A percentile compares a stretch with the other conserved stretches of the same genome.
phyloP scores from a whole-genome alignment of 164 flowering plant genomes.

The Sextonia rubra region DNA sequence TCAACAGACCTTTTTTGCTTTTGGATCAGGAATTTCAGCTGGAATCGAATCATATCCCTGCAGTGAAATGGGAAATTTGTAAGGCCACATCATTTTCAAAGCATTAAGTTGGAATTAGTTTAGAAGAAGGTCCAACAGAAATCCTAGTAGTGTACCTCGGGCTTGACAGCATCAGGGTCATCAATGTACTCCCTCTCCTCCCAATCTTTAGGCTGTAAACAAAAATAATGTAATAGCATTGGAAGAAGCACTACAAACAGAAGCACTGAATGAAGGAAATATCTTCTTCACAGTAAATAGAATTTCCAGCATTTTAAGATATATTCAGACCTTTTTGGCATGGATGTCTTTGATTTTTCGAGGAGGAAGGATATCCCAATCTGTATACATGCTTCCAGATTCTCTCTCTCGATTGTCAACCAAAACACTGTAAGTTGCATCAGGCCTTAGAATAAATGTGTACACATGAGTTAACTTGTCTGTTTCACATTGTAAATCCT shows the following conservation, averaged over 20 bases:
- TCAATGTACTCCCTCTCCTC: slow-evolving; percentile 90
- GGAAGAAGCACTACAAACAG: neutral
- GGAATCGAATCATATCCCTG: slow-evolving; percentile 86
- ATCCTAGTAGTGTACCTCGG: slow-evolving; percentile 38
- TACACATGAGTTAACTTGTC: slow-evolving; percentile 91
- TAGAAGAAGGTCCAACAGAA: neutral
- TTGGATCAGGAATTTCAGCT: slow-evolving; percentile 75
- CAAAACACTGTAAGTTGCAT: slow-evolving; percentile 71
- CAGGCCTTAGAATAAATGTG: slow-evolving; percentile 90
- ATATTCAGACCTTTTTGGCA: slow-evolving; percentile 61
- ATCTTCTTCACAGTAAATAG: neutral
- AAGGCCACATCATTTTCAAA: neutral
- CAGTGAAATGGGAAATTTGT: slow-evolving; percentile 7
- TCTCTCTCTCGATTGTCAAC: slow-evolving; percentile 83
- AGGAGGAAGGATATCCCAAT: slow-evolving; percentile 98
- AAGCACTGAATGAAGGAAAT: neutral
- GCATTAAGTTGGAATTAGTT: neutral
- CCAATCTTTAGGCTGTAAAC: slow-evolving; percentile 84
- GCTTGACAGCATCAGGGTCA: slow-evolving; percentile 70
- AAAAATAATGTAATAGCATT: neutral
- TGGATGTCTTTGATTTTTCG: slow-evolving; percentile 62
- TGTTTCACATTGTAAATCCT: slow-evolving; percentile 87
- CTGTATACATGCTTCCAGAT: slow-evolving; percentile 90
- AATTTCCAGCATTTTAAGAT: neutral
- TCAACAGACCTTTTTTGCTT: slow-evolving; percentile 57